Evolutionary conservation across 768 basidiomycete species (phyloP).

Genomic region (Lyophyllum atratum): DNA sequence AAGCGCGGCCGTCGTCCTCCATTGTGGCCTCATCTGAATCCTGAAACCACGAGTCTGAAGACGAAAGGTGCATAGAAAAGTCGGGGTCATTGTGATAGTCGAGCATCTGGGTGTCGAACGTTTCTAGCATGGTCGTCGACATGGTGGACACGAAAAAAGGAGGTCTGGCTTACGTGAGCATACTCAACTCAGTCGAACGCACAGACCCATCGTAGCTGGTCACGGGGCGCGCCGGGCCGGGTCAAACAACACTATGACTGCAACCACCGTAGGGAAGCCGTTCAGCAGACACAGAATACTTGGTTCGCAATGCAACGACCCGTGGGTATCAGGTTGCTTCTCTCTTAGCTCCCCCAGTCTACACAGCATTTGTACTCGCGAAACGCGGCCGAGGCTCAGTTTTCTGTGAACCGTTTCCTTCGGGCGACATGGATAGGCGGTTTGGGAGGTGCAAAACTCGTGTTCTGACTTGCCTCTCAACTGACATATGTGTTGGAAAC

Average conservation of each 20-base stretch:
- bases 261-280: slow-evolving; percentile 31
- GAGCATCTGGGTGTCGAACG: slow-evolving; percentile 65
- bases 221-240: neutral
- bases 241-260: neutral
- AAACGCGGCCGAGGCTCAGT: slow-evolving; percentile 54
- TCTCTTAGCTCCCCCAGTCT: slow-evolving; percentile 61
- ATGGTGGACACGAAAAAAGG: slow-evolving; percentile 25
- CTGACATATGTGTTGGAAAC: neutral
- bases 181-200: neutral
- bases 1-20: slow-evolving; percentile 52
- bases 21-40: slow-evolving; percentile 57
- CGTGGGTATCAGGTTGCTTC: slow-evolving; percentile 72
- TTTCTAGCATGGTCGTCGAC: slow-evolving; percentile 47
- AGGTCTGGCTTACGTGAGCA: slow-evolving; percentile 21
- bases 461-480: neutral
- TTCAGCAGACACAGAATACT: slow-evolving; percentile 61
- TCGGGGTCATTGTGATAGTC: slow-evolving; percentile 61
- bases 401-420: slow-evolving; percentile 63
- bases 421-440: slow-evolving; percentile 78
- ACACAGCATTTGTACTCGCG: slow-evolving; percentile 52
- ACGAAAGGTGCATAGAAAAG: slow-evolving; percentile 56
- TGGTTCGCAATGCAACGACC: slow-evolving; percentile 63
- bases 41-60: slow-evolving; percentile 53
- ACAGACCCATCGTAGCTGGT: slow-evolving; percentile 1
- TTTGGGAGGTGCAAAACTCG: slow-evolving; percentile 44